Evolutionary conservation across 2,329 filamentous ascomycete species (phyloP).

Genomic region (Fusarium sp.): DNA sequence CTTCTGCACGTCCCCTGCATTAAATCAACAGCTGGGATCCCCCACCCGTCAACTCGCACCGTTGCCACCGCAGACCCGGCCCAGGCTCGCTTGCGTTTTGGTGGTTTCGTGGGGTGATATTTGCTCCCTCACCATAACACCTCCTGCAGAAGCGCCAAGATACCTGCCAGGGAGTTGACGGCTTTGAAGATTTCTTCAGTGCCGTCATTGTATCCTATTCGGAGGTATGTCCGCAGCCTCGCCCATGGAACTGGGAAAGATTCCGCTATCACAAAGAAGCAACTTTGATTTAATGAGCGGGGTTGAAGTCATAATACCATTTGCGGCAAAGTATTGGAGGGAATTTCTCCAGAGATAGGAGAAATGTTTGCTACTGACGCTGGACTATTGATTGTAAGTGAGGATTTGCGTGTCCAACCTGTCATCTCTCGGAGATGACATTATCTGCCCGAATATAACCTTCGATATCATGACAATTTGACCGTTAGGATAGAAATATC

Average conservation of each 20-base stretch:
- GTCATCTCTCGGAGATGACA: constrained; percentile 22
- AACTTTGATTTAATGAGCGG: constrained; percentile 19
- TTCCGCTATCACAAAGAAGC: constrained; percentile 12
- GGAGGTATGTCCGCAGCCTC: constrained; percentile 22
- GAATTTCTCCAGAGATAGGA: background rate
- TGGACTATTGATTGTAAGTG: no score
- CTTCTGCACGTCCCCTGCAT: constrained; percentile 40
- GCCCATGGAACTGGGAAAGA: constrained; percentile 20
- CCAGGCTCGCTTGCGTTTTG: constrained; percentile 42
- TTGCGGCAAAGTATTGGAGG: background rate
- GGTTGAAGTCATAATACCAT: constrained; percentile 37
- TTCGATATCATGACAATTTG: constrained; percentile 7
- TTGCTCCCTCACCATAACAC: constrained; percentile 41
- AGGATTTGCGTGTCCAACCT: background rate
- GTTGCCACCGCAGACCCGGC: constrained; percentile 43
- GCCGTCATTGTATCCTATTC: constrained; percentile 18
- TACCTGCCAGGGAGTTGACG: constrained; percentile 11
- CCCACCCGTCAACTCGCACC: constrained; percentile 42
- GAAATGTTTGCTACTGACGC: no score
- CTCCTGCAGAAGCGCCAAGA: constrained; percentile 35
- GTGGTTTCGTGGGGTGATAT: constrained; percentile 47
- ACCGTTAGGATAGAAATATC: background rate
- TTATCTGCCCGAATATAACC: constrained; percentile 12
- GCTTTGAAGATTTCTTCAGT: constrained; percentile 11
- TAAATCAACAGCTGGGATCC: constrained; percentile 41